Conservation (phyloP, 345 rosid species). For the Xanthoceras sorbifolium region DNA sequence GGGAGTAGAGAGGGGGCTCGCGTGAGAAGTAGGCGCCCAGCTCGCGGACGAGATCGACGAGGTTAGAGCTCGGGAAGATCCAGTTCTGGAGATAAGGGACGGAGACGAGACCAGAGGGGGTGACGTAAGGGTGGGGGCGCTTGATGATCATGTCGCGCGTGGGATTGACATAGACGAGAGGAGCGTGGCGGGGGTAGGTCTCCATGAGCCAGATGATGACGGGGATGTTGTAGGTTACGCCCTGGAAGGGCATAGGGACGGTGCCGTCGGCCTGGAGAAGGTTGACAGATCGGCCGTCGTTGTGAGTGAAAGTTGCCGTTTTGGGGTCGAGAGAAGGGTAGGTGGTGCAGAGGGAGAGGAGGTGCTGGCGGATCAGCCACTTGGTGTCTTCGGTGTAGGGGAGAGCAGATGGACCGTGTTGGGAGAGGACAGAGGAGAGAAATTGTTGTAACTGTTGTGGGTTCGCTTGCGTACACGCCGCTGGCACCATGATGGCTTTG, state of each 20-base stretch:
- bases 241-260: constrained; percentile 76
- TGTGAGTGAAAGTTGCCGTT: constrained; percentile 89
- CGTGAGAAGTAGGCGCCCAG: constrained; percentile 57
- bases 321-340: constrained; percentile 79
- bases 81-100: constrained; percentile 74
- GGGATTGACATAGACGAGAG: constrained; percentile 87
- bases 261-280: constrained; percentile 96
- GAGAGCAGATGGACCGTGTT: constrained; percentile 77
- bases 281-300: constrained; percentile 88
- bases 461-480: constrained; percentile 39
- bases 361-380: constrained; percentile 92
- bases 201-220: constrained; percentile 89
- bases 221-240: constrained; percentile 89
- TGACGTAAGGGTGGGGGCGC: constrained; percentile 76
- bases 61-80: constrained; percentile 84
- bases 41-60: constrained; percentile 60
- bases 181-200: constrained; percentile 80
- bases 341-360: constrained; percentile 51
- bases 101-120: constrained; percentile 87
- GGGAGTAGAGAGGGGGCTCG: constrained; percentile 89
- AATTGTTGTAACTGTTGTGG: constrained; percentile 70
- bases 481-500: constrained; percentile 32
- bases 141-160: constrained; percentile 97
- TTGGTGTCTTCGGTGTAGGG: constrained; percentile 82
- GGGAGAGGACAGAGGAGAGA: constrained; percentile 78